Evolutionary conservation across 2,329 filamentous ascomycete genomes (phyloP).

Genomic region (Talaromyces sp.): DNA sequence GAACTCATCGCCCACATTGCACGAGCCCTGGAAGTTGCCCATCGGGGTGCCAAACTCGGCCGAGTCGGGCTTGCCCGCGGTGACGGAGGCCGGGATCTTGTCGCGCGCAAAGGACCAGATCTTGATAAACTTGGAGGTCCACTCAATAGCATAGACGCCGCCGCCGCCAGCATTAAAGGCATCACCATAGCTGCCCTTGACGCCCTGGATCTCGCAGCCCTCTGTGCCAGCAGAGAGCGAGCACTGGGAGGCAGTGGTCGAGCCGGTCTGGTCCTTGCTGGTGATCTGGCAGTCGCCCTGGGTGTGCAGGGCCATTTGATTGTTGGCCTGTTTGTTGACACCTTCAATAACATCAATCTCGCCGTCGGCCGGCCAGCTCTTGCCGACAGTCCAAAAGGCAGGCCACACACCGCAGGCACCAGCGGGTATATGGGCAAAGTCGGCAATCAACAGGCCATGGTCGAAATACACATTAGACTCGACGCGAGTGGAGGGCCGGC

Average conservation of each 20-base stretch:
- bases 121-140: constrained; percentile 42
- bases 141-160: constrained; percentile 48
- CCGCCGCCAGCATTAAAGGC: constrained; percentile 50
- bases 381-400: constrained; percentile 43
- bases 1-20: constrained; percentile 39
- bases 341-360: constrained; percentile 51
- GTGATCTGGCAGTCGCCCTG: constrained; percentile 39
- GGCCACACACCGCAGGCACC: constrained; percentile 50
- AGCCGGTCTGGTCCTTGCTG: constrained; percentile 47
- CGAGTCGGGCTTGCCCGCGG: constrained; percentile 40
- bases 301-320: constrained; percentile 49
- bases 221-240: constrained; percentile 36
- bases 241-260: constrained; percentile 46
- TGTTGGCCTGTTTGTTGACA: constrained; percentile 42
- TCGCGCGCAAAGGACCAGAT: constrained; percentile 50
- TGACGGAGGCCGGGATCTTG: constrained; percentile 43
- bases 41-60: constrained; percentile 43
- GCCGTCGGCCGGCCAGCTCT: constrained; percentile 38
- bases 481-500: constrained; percentile 44
- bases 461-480: constrained; percentile 42
- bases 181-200: constrained; percentile 45
- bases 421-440: constrained; percentile 46
- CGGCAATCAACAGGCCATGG: constrained; percentile 44
- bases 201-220: constrained; percentile 39
- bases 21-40: constrained; percentile 40